Conservation (phyloP, 2,329 filamentous ascomycete species). For the Cladosporium phlei region DNA sequence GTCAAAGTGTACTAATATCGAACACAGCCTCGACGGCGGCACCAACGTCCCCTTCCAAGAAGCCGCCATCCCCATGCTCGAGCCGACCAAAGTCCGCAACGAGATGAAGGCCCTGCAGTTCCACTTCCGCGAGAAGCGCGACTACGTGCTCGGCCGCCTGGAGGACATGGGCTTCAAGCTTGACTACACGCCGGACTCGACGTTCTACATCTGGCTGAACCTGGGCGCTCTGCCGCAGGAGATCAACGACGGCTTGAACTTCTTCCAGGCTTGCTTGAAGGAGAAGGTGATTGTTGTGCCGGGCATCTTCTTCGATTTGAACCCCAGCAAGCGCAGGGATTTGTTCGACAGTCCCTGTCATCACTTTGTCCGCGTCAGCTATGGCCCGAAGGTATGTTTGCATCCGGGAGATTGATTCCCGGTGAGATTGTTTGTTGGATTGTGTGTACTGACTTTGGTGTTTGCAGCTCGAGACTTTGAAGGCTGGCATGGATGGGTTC, state of each 20-base stretch:
- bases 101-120: slow-evolving; percentile 87
- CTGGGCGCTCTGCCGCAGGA: slow-evolving; percentile 63
- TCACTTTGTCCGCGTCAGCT: slow-evolving; percentile 78
- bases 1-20: no score
- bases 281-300: slow-evolving; percentile 97
- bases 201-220: slow-evolving; percentile 86
- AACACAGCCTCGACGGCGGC: slow-evolving; percentile 87
- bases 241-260: slow-evolving; percentile 90
- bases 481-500: slow-evolving; percentile 77
- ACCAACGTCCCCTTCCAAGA: slow-evolving; percentile 95
- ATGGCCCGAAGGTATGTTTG: slow-evolving; percentile 59
- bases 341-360: slow-evolving; percentile 93
- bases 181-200: slow-evolving; percentile 74
- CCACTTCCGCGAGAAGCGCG: slow-evolving; percentile 90
- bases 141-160: slow-evolving; percentile 79
- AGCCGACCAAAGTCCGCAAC: slow-evolving; percentile 68
- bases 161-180: slow-evolving; percentile 82
- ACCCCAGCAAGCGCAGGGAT: slow-evolving; percentile 82
- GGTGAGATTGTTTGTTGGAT: neutral
- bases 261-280: slow-evolving; percentile 88
- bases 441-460: neutral
- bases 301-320: slow-evolving; percentile 96
- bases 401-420: neutral
- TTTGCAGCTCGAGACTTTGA: slow-evolving; percentile 62
- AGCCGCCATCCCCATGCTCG: slow-evolving; percentile 88